Conservation (phyloP, 2,329 filamentous ascomycete genomes). For the Talaromyces islandicus region DNA sequence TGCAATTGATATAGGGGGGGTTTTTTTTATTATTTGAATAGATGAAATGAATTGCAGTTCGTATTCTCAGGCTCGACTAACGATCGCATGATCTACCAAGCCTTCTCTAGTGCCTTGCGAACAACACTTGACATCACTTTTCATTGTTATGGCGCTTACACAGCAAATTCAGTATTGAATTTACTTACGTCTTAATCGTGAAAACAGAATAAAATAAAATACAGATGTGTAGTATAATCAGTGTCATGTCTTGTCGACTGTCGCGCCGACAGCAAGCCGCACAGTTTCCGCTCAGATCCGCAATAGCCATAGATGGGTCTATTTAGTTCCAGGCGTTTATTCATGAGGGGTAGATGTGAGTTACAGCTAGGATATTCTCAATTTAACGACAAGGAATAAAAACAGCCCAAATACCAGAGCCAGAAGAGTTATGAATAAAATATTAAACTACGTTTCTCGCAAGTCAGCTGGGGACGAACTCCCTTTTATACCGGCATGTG, state of each 20-base stretch:
- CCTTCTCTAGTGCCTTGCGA: no score
- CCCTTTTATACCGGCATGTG: not conserved
- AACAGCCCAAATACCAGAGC: no score
- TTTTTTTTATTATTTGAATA: not conserved
- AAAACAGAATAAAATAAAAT: no score
- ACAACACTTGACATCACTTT: no score
- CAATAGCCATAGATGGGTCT: not conserved
- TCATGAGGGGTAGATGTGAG: not conserved
- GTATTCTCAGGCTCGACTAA: not conserved
- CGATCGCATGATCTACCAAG: not conserved
- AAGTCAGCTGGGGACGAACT: conserved; percentile 16
- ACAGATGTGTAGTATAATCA: no score
- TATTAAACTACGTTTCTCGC: conserved; percentile 21
- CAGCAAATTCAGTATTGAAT: no score
- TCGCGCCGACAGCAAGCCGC: not conserved
- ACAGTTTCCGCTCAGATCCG: not conserved
- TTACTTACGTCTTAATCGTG: no score
- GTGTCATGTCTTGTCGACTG: not conserved
- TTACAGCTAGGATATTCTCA: not conserved
- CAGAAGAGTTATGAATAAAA: not conserved
- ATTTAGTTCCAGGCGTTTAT: not conserved
- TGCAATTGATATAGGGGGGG: not conserved
- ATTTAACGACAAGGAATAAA: no score
- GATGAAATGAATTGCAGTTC: not conserved
- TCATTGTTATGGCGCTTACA: no score